Conservation (phyloP, 176 grass and related monocot species). For the Carex kokanica region DNA sequence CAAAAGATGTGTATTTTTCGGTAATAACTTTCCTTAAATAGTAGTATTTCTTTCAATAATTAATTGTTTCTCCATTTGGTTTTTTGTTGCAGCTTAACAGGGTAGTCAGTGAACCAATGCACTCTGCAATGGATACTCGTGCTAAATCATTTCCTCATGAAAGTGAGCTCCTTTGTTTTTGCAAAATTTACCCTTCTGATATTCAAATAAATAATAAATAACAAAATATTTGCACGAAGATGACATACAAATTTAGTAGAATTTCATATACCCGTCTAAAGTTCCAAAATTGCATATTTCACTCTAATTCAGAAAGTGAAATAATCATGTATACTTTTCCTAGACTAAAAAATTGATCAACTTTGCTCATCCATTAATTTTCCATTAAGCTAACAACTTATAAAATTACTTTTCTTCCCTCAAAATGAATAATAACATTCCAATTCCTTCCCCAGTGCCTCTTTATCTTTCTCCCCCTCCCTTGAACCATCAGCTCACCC, state of each 20-base stretch:
- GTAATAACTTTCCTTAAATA: background rate
- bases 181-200: conserved; percentile 17
- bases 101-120: conserved; percentile 41
- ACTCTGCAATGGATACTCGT: conserved; percentile 34
- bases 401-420: background rate
- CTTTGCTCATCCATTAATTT: background rate
- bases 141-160: conserved; percentile 53
- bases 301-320: background rate
- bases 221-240: background rate
- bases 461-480: background rate
- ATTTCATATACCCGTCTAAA: conserved; percentile 12
- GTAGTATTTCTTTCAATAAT: background rate
- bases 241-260: background rate
- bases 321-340: background rate
- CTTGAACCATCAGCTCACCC: background rate
- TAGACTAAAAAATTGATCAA: background rate
- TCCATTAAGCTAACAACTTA: background rate
- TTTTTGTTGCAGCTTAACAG: conserved; percentile 43
- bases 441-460: background rate
- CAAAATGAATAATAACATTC: background rate
- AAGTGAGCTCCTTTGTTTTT: conserved; percentile 36
- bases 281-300: background rate
- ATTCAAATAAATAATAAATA: conserved; percentile 21
- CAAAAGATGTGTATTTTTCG: background rate
- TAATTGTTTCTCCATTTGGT: conserved; percentile 8